phyloP scores from a whole-genome alignment of 345 rosid genomes.

The Acer campestre region DNA sequence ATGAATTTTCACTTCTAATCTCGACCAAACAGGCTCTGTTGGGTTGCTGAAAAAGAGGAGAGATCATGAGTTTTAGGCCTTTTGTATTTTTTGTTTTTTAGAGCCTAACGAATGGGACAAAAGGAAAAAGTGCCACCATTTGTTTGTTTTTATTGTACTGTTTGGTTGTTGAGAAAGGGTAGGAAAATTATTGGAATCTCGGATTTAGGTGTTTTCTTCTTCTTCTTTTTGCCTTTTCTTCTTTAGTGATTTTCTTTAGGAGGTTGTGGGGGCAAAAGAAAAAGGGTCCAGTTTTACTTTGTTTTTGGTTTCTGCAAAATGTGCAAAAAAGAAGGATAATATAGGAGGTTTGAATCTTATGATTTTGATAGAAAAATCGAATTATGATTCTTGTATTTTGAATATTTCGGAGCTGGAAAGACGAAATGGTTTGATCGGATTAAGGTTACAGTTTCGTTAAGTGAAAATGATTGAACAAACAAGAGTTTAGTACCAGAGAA shows the following conservation, averaged over 20 bases:
- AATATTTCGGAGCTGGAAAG: background rate
- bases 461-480: background rate
- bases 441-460: conserved; percentile 4
- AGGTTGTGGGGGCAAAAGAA: conserved; percentile 6
- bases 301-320: background rate
- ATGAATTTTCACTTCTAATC: background rate
- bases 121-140: conserved; percentile 12
- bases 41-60: conserved; percentile 13
- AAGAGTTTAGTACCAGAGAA: background rate
- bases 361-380: background rate
- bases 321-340: background rate
- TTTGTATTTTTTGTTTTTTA: background rate
- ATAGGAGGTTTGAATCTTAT: background rate
- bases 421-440: background rate
- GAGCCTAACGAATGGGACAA: conserved; percentile 11
- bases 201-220: conserved; percentile 5
- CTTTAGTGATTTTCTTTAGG: background rate
- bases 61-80: conserved; percentile 12
- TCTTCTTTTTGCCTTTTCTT: background rate
- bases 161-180: conserved; percentile 14
- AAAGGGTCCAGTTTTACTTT: background rate
- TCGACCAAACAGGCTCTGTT: background rate
- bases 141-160: conserved; percentile 13
- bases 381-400: background rate
- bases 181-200: conserved; percentile 1